Percentiles rank a stretch among this genome's conserved stretches.
Conservation (phyloP, 306 rosid genomes). For the Clitoria ternatea region DNA sequence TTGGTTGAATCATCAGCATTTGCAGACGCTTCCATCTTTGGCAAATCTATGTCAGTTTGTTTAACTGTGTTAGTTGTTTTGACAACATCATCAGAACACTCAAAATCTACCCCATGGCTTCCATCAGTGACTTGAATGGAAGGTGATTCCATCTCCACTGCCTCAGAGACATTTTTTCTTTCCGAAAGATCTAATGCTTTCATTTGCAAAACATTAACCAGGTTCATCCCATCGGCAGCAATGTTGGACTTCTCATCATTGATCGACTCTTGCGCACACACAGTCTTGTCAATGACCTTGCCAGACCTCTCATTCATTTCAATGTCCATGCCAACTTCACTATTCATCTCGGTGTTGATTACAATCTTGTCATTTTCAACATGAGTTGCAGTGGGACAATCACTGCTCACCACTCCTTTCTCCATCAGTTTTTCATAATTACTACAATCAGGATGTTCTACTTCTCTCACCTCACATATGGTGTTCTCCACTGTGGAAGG, state of each 20-base stretch:
- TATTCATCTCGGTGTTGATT: slow-evolving; percentile 31
- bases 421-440: slow-evolving; percentile 32
- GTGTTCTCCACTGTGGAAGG: slow-evolving; percentile 35
- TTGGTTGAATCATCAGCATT: slow-evolving; percentile 48
- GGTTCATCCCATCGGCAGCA: slow-evolving; percentile 29
- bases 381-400: slow-evolving; percentile 27
- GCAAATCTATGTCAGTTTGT: slow-evolving; percentile 29
- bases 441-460: slow-evolving; percentile 31
- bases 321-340: slow-evolving; percentile 30
- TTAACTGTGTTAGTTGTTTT: slow-evolving; percentile 37
- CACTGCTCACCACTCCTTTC: slow-evolving; percentile 32
- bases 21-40: slow-evolving; percentile 40
- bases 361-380: slow-evolving; percentile 33
- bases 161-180: slow-evolving; percentile 20
- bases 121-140: slow-evolving; percentile 28
- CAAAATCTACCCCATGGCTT: slow-evolving; percentile 36
- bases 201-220: slow-evolving; percentile 19
- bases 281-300: slow-evolving; percentile 24
- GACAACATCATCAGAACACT: slow-evolving; percentile 39
- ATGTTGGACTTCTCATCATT: slow-evolving; percentile 32
- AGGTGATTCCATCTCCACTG: slow-evolving; percentile 30
- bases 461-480: slow-evolving; percentile 53
- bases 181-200: slow-evolving; percentile 29
- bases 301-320: slow-evolving; percentile 35
- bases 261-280: slow-evolving; percentile 29